Evolutionary conservation across 2,329 filamentous ascomycete species (phyloP).

Genomic region (Aschersonia sp.): DNA sequence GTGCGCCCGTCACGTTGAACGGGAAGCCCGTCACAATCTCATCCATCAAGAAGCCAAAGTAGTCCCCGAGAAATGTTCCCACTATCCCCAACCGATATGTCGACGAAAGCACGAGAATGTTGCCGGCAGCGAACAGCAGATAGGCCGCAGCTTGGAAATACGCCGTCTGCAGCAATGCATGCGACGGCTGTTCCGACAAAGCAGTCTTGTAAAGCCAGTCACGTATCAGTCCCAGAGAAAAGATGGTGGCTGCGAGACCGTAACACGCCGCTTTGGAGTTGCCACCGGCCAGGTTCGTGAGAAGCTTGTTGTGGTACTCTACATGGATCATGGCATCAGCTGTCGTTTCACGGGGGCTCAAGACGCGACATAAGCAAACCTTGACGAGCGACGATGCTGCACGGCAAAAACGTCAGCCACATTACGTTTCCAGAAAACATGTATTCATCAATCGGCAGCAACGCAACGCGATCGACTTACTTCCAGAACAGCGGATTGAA

Average conservation of each 20-base stretch:
- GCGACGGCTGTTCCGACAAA: constrained; percentile 58
- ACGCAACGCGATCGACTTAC: constrained; percentile 38
- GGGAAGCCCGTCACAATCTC: constrained; percentile 87
- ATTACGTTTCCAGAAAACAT: neutral
- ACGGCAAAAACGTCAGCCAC: neutral
- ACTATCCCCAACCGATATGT: constrained; percentile 90
- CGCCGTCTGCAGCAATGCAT: constrained; percentile 53
- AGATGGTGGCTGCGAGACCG: constrained; percentile 74
- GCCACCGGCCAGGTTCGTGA: constrained; percentile 76
- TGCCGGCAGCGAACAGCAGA: constrained; percentile 58
- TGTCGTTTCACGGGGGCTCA: constrained; percentile 5
- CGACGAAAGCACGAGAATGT: constrained; percentile 71
- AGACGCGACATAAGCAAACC: constrained; percentile 28
- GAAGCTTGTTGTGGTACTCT: constrained; percentile 85
- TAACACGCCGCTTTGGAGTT: constrained; percentile 75
- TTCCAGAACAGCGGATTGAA: constrained; percentile 99
- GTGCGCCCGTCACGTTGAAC: constrained; percentile 79
- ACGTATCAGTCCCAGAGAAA: constrained; percentile 77
- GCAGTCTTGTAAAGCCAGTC: constrained; percentile 80
- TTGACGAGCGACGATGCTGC: constrained; percentile 68
- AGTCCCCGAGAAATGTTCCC: constrained; percentile 93
- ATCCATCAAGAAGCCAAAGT: constrained; percentile 98
- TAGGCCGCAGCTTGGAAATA: constrained; percentile 49
- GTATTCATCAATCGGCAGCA: no score
- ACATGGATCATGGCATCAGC: constrained; percentile 6